Evolutionary conservation across 2,329 filamentous ascomycete species (phyloP), one percentile per base, ranked within the genome.

Genomic region (Alternaria ethzedia): DNA sequence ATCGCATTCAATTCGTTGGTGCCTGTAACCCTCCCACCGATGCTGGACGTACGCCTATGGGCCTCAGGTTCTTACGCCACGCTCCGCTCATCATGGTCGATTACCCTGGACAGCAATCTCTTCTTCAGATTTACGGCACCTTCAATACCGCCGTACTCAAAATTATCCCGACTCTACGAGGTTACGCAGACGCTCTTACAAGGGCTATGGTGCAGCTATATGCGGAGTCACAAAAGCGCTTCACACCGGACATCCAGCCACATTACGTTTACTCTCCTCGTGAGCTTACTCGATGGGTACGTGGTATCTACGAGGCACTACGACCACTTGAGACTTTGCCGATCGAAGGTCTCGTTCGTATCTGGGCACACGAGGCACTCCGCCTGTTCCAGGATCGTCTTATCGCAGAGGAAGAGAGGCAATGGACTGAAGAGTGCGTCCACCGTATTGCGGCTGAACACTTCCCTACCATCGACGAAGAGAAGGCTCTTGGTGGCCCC

Each of bases 41-140:
- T 82, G 94, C 94, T 71, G 96, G 96, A 25, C 94, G 96, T 87
- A 98, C 96, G 12, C 91, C 96, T 0, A 90, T 99, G 84, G 96
- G 93, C 46, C 89, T 93, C 54, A 88, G 96, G 72, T 99, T 99
- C 88, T 86, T 99, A 69, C 90, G 96, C 63, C 96, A 99, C 80
- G 94, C 96, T 15, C 96, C 96, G n/a, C 88, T 99, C 58, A 92
- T 99, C 81, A 99, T 99, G 96, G 96, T 99, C 45, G 96, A 99
- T 78, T 99, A 99, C 76, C 96, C 96, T 64, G 96, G 96, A 74
- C 94, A 99, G 82, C 86, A 94, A 46, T 99, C 96, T 4, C 87
- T 99, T 41, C 91, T 90, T 70, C 96, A 99, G 79, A 99, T 99
- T 70, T 99, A 99, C 78, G 96, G 96, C 71, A 98, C 96, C 0